Conservation (phyloP, 495 filamentous ascomycete species). For the Achaetomiella virescens region DNA sequence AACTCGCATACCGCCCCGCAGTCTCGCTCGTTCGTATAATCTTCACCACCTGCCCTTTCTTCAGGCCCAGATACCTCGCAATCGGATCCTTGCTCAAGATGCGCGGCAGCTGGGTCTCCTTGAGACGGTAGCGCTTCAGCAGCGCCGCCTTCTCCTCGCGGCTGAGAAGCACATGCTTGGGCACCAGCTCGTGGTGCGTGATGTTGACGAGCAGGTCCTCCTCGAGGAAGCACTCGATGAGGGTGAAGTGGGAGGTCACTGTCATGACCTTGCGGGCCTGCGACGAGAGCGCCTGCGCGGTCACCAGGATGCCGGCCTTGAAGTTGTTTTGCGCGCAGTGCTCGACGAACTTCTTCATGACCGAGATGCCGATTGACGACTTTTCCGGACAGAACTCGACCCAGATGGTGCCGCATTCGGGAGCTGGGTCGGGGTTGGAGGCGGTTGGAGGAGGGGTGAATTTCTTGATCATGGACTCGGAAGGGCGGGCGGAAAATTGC, state of each 20-base stretch:
- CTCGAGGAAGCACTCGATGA: conserved; percentile 92
- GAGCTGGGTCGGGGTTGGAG: conserved; percentile 55
- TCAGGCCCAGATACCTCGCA: conserved; percentile 82
- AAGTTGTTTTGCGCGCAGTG: conserved; percentile 68
- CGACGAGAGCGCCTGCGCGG: conserved; percentile 69
- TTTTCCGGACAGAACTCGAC: conserved; percentile 79
- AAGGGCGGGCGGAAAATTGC: conserved; percentile 79
- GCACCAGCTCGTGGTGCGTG: conserved; percentile 94
- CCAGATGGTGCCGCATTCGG: conserved; percentile 82
- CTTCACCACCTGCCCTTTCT: conserved; percentile 94
- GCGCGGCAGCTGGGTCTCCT: conserved; percentile 92
- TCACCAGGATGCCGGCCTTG: conserved; percentile 84
- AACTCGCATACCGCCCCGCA: conserved; percentile 73
- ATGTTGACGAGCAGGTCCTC: conserved; percentile 96
- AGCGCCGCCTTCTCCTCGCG: conserved; percentile 80
- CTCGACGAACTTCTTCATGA: conserved; percentile 83
- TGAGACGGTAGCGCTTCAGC: conserved; percentile 82
- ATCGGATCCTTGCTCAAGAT: conserved; percentile 90
- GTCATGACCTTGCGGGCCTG: conserved; percentile 80
- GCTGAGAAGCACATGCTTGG: conserved; percentile 84
- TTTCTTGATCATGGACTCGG: conserved; percentile 73
- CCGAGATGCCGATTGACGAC: conserved; percentile 73
- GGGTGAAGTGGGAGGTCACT: conserved; percentile 57
- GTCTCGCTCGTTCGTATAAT: conserved; percentile 83
- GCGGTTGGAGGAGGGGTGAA: conserved; percentile 64